Evolutionary conservation across 306 rosid species (phyloP).

Genomic region (Cicer chorassanicum): DNA sequence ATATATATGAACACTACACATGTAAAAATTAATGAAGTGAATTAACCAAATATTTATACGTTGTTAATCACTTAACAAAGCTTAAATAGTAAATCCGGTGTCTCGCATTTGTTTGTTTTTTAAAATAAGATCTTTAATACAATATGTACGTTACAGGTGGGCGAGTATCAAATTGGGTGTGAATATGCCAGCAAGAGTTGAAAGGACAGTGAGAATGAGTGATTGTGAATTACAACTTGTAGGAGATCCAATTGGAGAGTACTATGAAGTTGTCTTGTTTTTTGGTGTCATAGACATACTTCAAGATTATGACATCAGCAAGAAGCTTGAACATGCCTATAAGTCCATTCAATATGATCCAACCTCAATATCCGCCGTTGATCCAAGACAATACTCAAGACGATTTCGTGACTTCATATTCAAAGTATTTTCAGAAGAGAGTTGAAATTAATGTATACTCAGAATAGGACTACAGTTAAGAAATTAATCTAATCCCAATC

Average conservation of each 20-base stretch:
- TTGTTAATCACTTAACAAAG: too few species aligned
- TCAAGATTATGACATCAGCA: slow-evolving; percentile 87
- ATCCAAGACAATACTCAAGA: slow-evolving; percentile 86
- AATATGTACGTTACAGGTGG: slow-evolving; percentile 56
- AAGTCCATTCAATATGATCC: slow-evolving; percentile 85
- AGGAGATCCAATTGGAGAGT: slow-evolving; percentile 85
- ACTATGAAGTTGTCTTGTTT: slow-evolving; percentile 75
- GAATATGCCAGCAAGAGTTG: slow-evolving; percentile 88
- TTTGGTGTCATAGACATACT: slow-evolving; percentile 85
- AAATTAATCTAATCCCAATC: neutral
- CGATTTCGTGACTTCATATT: slow-evolving; percentile 89
- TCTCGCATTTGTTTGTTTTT: too few species aligned
- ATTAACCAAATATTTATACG: too few species aligned
- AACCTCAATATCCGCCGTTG: slow-evolving; percentile 85
- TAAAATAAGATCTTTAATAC: too few species aligned
- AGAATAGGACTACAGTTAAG: neutral
- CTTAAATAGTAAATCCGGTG: too few species aligned
- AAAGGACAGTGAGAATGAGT: slow-evolving; percentile 68
- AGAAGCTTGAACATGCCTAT: slow-evolving; percentile 92
- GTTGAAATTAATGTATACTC: slow-evolving; percentile 24
- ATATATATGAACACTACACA: too few species aligned
- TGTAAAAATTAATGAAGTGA: too few species aligned
- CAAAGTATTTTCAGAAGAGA: slow-evolving; percentile 68
- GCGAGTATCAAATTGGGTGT: slow-evolving; percentile 73
- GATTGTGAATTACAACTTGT: slow-evolving; percentile 67